Base-by-base conservation (phyloP, 768 basidiomycete species). In the Termitomyces sp. region DNA sequence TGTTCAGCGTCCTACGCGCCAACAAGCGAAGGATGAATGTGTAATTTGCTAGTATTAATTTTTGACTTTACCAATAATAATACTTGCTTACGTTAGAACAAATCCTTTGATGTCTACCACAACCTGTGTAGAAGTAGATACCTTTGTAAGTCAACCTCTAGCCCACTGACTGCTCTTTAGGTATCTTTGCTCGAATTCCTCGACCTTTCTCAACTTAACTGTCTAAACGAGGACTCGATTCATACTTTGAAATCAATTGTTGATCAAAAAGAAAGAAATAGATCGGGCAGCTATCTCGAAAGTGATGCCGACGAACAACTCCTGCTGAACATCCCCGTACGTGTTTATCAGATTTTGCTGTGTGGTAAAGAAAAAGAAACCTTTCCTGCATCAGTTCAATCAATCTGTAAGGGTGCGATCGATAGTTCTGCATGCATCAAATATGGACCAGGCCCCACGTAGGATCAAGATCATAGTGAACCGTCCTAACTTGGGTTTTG, bases 11-110 rank as follows among this genome's bases (percentile, higher is more conserved):
- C 94, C 96, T 36, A 98, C 96, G 20, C 82, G 96, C 57, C 89
- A 95, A 68, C 85, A 98, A 67, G 94, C 96, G 13, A 88, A 90
- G 73, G 91, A 94, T 57, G 96, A 98, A 67, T 95, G 95, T 77
- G 83, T 93, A 55, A 86, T 97, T 58, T 84, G 85, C 65, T 87
- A 76, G 69, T 50, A 54, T 32, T 43, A 26, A 13, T 39, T n/a
- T n/a, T n/a, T 22, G 32, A 43, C 39, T 18, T 47, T 47, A 37
- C 36, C 29, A 50, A 29, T 46, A 57, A 29, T 57, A 55, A 48
- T n/a, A n/a, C n/a, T 59, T 61, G 60, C 55, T 59, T 61, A 61
- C 53, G 60, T 61, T 32, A 63, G 55, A 54, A 59, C 44, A 12
- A 53, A 27, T 26, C 26, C 32, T 42, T 57, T 46, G 43, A 62